Percentiles rank a stretch among this genome's conserved stretches.
These are phyloP conservation scores for Zygoascus biomembranicola DNA, from an alignment of 805 yeast species.

Conservation along the genomic window DNA sequence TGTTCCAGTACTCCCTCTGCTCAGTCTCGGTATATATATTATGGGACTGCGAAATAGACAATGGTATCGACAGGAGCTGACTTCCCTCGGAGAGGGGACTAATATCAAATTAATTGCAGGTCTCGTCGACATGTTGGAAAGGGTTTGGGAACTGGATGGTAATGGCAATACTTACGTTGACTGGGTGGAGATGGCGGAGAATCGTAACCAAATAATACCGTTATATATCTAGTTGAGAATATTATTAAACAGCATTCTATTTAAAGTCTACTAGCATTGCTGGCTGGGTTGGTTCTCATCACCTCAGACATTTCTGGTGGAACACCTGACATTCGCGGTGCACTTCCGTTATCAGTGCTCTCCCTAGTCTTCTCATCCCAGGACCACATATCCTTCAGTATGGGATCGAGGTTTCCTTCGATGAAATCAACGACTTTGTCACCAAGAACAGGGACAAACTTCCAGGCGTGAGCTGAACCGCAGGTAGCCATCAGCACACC, in stretches of 20 bases:
- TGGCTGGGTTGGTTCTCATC: not conserved
- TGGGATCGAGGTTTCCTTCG: not conserved
- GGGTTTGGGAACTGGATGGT: not conserved
- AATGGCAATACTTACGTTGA: not conserved
- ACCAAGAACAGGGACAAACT: not conserved
- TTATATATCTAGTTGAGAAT: not conserved
- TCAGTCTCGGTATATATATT: not conserved
- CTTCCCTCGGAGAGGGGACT: not conserved
- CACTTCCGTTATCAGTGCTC: not conserved
- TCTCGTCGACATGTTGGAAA: not conserved
- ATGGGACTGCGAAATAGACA: not conserved
- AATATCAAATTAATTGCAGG: not conserved
- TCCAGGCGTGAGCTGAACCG: slow-evolving; percentile 3
- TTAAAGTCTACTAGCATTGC: not conserved
- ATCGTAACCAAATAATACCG: not conserved
- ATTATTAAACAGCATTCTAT: not conserved
- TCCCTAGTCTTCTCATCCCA: not conserved
- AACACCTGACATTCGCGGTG: slow-evolving; percentile 1
- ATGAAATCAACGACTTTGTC: slow-evolving; percentile 1
- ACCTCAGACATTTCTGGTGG: not conserved
- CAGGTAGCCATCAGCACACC: not conserved
- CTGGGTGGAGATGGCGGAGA: not conserved
- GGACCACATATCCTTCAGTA: slow-evolving; percentile 1
- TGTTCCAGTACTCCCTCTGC: not conserved
- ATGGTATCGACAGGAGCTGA: not conserved